Conservation (phyloP, 2,329 filamentous ascomycete species). For the Aspergillus sclerotialis region DNA sequence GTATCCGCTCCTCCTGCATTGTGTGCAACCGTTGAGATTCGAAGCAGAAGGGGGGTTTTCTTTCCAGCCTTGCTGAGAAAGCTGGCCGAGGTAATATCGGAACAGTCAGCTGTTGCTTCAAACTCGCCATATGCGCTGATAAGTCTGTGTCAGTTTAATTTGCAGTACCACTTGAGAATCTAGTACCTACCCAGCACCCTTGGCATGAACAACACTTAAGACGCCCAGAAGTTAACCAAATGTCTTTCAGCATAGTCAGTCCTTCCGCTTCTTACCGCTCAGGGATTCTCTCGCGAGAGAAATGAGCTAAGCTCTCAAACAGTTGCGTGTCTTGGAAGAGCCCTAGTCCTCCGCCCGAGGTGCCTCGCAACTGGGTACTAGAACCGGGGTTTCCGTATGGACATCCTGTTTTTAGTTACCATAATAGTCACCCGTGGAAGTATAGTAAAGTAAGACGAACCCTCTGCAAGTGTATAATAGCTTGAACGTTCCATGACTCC, state of each 20-base stretch:
- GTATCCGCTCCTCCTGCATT: conserved; percentile 43
- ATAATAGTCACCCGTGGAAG: neutral
- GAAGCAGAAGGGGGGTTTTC: conserved; percentile 43
- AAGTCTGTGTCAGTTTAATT: conserved; percentile 53
- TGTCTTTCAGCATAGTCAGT: neutral
- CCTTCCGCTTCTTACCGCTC: conserved; percentile 32
- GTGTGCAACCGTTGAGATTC: conserved; percentile 42
- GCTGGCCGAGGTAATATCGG: conserved; percentile 48
- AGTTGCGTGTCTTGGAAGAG: conserved; percentile 51
- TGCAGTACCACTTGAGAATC: too few species aligned
- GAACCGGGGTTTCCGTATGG: conserved; percentile 12
- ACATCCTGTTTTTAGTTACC: conserved; percentile 10
- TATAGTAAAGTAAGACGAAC: neutral
- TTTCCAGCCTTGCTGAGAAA: conserved; percentile 50
- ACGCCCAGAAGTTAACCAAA: neutral
- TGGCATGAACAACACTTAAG: conserved; percentile 12
- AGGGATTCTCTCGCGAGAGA: conserved; percentile 54
- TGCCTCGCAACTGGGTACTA: conserved; percentile 7
- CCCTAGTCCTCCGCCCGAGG: conserved; percentile 30
- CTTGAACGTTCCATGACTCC: too few species aligned
- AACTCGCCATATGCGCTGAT: conserved; percentile 52
- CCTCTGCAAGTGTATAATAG: conserved; percentile 10
- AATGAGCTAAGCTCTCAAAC: conserved; percentile 54
- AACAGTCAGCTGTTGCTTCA: conserved; percentile 53
- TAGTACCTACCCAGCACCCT: conserved; percentile 18